Percentiles rank a stretch among this genome's conserved stretches.
Evolutionary conservation across 371 early-diverging fungal species (phyloP).

Genomic region (Aphelidium insulamus): DNA sequence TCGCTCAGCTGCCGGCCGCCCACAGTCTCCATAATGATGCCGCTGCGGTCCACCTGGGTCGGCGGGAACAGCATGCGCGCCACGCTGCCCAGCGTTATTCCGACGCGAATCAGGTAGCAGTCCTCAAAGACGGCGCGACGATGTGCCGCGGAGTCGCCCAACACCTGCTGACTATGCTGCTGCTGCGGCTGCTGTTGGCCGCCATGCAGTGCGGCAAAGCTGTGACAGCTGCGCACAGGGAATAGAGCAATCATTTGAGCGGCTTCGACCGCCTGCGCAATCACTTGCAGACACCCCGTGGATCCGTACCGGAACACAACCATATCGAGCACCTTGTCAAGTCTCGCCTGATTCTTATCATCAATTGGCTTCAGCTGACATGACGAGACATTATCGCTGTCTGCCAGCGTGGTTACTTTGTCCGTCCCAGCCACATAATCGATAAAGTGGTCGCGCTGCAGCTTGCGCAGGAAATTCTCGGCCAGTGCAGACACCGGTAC

Average conservation of each 20-base stretch:
- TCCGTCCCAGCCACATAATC: constrained; percentile 40
- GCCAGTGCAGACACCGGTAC: constrained; percentile 51
- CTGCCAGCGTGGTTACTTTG: constrained; percentile 28
- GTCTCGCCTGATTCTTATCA: constrained; percentile 30
- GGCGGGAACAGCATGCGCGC: constrained; percentile 37
- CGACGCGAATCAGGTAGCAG: constrained; percentile 37
- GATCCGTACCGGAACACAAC: constrained; percentile 54
- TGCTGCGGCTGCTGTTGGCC: neutral
- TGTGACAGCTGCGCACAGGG: constrained; percentile 46
- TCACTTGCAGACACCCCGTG: constrained; percentile 43
- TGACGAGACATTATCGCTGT: constrained; percentile 10
- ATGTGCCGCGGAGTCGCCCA: neutral
- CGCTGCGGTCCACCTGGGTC: constrained; percentile 33
- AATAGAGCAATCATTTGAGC: constrained; percentile 40
- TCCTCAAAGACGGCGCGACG: constrained; percentile 35
- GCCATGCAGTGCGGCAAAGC: constrained; percentile 16
- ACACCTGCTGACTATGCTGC: neutral
- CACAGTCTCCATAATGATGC: constrained; percentile 44
- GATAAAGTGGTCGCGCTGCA: constrained; percentile 39
- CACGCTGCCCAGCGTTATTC: constrained; percentile 46
- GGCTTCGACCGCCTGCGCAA: constrained; percentile 30
- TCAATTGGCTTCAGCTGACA: constrained; percentile 29
- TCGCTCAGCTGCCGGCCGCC: constrained; percentile 36
- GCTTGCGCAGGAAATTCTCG: constrained; percentile 43
- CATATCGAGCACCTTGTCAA: constrained; percentile 53